phyloP scores from a whole-genome alignment of 768 basidiomycete genomes.

The Daedaleopsis sinensis region DNA sequence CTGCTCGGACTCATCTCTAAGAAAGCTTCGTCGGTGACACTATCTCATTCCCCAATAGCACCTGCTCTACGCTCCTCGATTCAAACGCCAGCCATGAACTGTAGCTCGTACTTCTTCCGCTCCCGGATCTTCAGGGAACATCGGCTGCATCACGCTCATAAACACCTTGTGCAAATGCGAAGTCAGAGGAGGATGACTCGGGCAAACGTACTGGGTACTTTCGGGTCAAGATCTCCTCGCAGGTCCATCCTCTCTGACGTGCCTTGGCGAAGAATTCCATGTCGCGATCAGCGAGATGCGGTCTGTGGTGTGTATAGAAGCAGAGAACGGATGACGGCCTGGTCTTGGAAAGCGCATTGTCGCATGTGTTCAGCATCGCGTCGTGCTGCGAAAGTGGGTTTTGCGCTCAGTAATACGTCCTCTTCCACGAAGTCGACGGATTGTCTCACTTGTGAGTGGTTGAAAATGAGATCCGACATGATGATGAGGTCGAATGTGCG shows the following conservation, averaged over 20 bases:
- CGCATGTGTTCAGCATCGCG: conserved; percentile 77
- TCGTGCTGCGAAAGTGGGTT: conserved; percentile 58
- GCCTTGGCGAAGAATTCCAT: conserved; percentile 81
- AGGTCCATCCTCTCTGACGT: conserved; percentile 64
- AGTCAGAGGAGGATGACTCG: neutral
- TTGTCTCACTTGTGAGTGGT: conserved; percentile 79
- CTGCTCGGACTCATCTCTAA: too few relatives aligned
- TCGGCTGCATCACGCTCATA: conserved; percentile 51
- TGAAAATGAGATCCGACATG: conserved; percentile 92
- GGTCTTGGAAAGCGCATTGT: conserved; percentile 35
- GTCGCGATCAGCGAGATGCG: conserved; percentile 80
- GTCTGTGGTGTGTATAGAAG: conserved; percentile 89
- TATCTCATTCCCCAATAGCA: neutral
- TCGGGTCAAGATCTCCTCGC: conserved; percentile 67
- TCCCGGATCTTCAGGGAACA: conserved; percentile 90
- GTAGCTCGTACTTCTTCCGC: conserved; percentile 76
- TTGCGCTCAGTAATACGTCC: conserved; percentile 10
- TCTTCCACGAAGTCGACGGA: neutral
- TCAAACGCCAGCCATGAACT: conserved; percentile 77
- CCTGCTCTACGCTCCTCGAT: neutral
- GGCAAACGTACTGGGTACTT: conserved; percentile 58
- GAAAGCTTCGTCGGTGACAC: neutral
- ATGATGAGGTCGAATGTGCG: conserved; percentile 77
- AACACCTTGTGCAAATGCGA: too few relatives aligned
- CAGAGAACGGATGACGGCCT: conserved; percentile 58